Conservation (phyloP, 192 early-diverging fungal species). For the Rhizophlyctis rosea region DNA sequence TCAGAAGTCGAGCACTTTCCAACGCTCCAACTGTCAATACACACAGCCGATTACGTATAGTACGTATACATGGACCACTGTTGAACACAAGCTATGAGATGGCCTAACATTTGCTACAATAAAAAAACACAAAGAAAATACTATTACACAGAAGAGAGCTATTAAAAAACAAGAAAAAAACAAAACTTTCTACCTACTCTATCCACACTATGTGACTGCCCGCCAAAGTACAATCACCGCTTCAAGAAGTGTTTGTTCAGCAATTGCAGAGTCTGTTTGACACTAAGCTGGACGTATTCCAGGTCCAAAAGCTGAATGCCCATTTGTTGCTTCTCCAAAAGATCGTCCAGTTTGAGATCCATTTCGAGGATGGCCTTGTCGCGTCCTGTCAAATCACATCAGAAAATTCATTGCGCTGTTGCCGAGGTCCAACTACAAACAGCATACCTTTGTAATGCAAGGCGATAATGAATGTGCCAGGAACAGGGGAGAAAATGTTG, state of each 20-base stretch:
- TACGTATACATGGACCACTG: too few relatives aligned
- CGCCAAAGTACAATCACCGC: too few relatives aligned
- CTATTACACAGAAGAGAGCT: too few relatives aligned
- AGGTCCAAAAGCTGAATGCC: slow-evolving; percentile 83
- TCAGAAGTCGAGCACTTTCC: too few relatives aligned
- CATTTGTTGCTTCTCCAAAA: slow-evolving; percentile 79
- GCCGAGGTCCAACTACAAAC: background rate
- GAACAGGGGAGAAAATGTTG: slow-evolving; percentile 80
- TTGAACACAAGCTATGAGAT: too few relatives aligned
- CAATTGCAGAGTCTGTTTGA: slow-evolving; percentile 72
- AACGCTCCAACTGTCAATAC: too few relatives aligned
- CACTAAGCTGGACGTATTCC: slow-evolving; percentile 89
- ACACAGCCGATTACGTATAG: too few relatives aligned
- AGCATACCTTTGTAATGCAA: slow-evolving; percentile 74
- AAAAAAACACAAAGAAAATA: too few relatives aligned
- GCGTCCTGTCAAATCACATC: slow-evolving; percentile 44
- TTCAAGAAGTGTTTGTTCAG: slow-evolving; percentile 80
- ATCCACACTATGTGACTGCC: background rate
- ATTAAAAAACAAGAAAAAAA: too few relatives aligned
- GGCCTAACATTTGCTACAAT: too few relatives aligned
- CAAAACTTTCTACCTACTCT: too few relatives aligned
- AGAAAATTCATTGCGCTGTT: background rate
- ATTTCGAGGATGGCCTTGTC: slow-evolving; percentile 93
- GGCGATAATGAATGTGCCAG: slow-evolving; percentile 86
- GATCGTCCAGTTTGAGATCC: slow-evolving; percentile 78